phyloP scores from a whole-genome alignment of 2,329 filamentous ascomycete species.

The Penicillium corylophilum region DNA sequence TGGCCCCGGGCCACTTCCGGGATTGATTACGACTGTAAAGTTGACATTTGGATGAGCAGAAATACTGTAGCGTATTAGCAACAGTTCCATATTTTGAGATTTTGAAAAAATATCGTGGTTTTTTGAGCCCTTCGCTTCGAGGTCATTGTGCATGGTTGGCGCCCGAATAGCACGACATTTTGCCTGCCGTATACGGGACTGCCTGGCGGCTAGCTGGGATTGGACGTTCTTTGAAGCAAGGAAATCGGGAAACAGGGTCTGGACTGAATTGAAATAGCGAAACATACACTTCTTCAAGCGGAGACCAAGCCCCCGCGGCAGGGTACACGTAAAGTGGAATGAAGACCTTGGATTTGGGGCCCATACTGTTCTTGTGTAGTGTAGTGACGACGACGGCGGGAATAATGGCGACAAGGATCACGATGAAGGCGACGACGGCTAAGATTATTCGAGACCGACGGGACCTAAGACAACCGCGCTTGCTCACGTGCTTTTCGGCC shows the following conservation, averaged over 20 bases:
- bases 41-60: constrained; percentile 41
- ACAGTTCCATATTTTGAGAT: constrained; percentile 4
- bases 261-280: constrained; percentile 13
- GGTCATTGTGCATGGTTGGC: constrained; percentile 3
- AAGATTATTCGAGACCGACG: constrained; percentile 30
- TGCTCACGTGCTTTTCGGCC: constrained; percentile 36
- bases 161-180: constrained; percentile 12
- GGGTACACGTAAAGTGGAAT: constrained; percentile 53
- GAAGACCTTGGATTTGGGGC: constrained; percentile 43
- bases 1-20: constrained; percentile 49
- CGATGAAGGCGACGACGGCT: constrained; percentile 27
- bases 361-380: constrained; percentile 34
- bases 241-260: constrained; percentile 6
- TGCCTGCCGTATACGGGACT: constrained; percentile 9
- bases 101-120: constrained; percentile 8
- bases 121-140: constrained; percentile 2
- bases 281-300: constrained; percentile 46
- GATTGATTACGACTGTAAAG: constrained; percentile 54
- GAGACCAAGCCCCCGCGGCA: constrained; percentile 47
- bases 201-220: constrained; percentile 12
- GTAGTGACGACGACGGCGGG: constrained; percentile 36
- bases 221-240: background rate
- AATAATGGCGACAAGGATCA: constrained; percentile 33
- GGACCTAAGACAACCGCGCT: constrained; percentile 28
- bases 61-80: constrained; percentile 35